These are phyloP conservation scores for Rosa hybrid DNA, from an alignment of 331 rosid genomes.

Conservation along the genomic window DNA sequence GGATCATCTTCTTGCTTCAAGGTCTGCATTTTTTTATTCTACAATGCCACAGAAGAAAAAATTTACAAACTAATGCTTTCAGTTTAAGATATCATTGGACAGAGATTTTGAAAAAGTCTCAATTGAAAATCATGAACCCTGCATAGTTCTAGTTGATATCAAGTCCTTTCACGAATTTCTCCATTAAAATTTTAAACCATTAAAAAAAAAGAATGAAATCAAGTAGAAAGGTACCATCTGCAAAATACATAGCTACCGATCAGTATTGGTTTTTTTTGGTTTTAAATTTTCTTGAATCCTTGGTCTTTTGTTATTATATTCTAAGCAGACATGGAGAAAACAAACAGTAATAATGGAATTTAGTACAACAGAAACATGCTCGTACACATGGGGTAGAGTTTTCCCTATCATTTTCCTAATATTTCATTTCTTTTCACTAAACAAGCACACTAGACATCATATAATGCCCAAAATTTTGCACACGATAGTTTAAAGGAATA, in stretches of 20 bases:
- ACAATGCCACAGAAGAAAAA: constrained; percentile 29
- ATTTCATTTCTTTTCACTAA: background rate
- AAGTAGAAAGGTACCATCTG: background rate
- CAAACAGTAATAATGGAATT: background rate
- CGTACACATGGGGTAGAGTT: background rate
- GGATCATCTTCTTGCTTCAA: constrained; percentile 51
- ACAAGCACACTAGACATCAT: background rate
- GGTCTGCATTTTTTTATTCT: constrained; percentile 48
- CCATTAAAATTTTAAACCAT: background rate
- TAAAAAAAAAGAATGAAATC: too few species aligned
- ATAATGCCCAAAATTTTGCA: background rate
- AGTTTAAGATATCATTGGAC: background rate
- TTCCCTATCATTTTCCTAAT: background rate
- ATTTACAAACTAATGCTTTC: constrained; percentile 17
- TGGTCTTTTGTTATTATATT: background rate
- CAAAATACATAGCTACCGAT: background rate
- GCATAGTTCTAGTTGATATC: background rate
- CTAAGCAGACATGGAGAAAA: background rate
- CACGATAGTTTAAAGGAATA: background rate
- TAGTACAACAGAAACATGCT: background rate
- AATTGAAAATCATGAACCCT: background rate
- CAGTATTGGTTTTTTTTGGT: background rate
- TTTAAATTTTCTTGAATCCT: background rate
- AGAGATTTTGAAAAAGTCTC: background rate
- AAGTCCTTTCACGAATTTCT: background rate